Conservation (phyloP, 2,329 filamentous ascomycete species). For the Diaporthe eres region DNA sequence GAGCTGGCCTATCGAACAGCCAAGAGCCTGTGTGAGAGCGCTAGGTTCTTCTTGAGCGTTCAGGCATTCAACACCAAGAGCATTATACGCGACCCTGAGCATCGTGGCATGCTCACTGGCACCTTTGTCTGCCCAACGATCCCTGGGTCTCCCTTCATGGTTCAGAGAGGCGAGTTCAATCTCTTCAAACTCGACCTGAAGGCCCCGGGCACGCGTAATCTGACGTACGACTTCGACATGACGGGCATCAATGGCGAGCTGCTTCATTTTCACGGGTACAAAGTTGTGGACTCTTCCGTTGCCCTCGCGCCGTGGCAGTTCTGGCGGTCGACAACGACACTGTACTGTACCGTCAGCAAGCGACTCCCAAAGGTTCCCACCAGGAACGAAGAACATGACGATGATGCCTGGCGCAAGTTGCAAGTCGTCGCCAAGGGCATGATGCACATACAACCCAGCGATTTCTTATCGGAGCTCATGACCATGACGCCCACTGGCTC, state of each 20-base stretch:
- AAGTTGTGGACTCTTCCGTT: conserved; percentile 72
- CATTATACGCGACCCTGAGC: conserved; percentile 62
- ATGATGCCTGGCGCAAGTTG: conserved; percentile 58
- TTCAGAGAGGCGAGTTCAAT: conserved; percentile 69
- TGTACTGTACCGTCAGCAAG: conserved; percentile 72
- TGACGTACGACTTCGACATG: conserved; percentile 75
- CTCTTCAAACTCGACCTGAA: conserved; percentile 68
- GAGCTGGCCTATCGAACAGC: conserved; percentile 66
- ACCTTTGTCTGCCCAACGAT: conserved; percentile 70
- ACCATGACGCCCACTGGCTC: conserved; percentile 67
- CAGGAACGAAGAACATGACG: conserved; percentile 48
- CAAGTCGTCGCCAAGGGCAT: conserved; percentile 70
- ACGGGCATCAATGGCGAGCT: conserved; percentile 64
- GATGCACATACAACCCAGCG: conserved; percentile 66
- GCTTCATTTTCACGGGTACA: conserved; percentile 74
- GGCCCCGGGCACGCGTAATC: conserved; percentile 69
- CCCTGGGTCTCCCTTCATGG: conserved; percentile 71
- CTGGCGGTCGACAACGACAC: conserved; percentile 73
- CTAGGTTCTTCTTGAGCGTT: conserved; percentile 71
- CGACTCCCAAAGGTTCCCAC: conserved; percentile 42
- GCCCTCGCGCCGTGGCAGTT: conserved; percentile 69
- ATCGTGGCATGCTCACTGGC: conserved; percentile 69
- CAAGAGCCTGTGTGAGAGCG: conserved; percentile 67
- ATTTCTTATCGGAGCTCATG: conserved; percentile 69
- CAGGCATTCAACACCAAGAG: conserved; percentile 67